Conservation (phyloP, 1,284 basidiomycete species). For the Apiotrichum laibachii region DNA sequence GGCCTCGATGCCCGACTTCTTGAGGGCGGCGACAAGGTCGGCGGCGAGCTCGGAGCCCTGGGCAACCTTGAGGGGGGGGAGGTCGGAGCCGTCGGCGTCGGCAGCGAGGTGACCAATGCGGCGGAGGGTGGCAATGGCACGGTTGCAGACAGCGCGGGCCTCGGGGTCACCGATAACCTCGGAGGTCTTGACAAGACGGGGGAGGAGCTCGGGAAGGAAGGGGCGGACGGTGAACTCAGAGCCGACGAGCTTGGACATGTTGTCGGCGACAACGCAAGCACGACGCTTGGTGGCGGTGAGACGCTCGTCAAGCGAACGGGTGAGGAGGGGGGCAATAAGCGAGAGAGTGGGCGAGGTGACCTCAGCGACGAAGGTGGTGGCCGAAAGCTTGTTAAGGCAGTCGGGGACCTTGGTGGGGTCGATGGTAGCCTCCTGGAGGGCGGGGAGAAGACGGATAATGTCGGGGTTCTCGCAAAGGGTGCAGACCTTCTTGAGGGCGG, state of each 20-base stretch:
- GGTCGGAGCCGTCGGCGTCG: slow-evolving; percentile 78
- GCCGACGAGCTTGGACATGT: slow-evolving; percentile 98
- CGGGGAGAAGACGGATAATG: slow-evolving; percentile 5
- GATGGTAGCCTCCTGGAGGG: slow-evolving; percentile 72
- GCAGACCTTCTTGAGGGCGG: slow-evolving; percentile 15
- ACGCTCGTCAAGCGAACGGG: slow-evolving; percentile 94
- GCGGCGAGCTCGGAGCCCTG: slow-evolving; percentile 66
- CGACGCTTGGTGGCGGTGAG: slow-evolving; percentile 93
- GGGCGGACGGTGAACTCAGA: slow-evolving; percentile 91
- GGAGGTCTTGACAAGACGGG: slow-evolving; percentile 91
- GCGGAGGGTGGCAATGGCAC: slow-evolving; percentile 88
- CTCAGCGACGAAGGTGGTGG: slow-evolving; percentile 99
- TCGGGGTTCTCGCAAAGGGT: slow-evolving; percentile 82
- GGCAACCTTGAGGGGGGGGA: slow-evolving; percentile 74
- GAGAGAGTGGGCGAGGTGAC: slow-evolving; percentile 99
- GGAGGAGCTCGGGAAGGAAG: slow-evolving; percentile 92
- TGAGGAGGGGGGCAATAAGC: slow-evolving; percentile 95
- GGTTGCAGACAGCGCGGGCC: slow-evolving; percentile 82
- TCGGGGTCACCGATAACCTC: slow-evolving; percentile 90
- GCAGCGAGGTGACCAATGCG: slow-evolving; percentile 84
- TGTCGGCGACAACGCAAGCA: slow-evolving; percentile 94
- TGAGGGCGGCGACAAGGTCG: slow-evolving; percentile 72
- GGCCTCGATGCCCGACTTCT: slow-evolving; percentile 70
- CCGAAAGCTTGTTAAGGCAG: slow-evolving; percentile 92
- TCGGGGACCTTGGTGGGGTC: slow-evolving; percentile 98